Evolutionary conservation across 2,329 filamentous ascomycete genomes (phyloP), one percentile per base, ranked within the genome.

Genomic region (Drechslera avenae): DNA sequence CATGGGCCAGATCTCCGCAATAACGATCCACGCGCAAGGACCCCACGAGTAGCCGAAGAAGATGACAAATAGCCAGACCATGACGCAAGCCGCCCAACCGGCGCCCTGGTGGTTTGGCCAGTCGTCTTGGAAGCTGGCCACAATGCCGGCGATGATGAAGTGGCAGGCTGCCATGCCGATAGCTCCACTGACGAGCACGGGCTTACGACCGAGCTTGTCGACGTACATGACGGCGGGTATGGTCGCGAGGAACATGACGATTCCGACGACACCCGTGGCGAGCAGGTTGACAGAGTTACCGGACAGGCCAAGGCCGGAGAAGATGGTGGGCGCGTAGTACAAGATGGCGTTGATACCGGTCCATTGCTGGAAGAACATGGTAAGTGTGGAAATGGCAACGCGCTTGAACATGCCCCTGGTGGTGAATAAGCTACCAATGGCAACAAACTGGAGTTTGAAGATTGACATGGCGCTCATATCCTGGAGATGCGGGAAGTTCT

Each of bases 31-130:
- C 0, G 85, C 82, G 61, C 84, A 87, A 1, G 87, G 88, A 0
- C 87, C 86, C 88, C 88, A 91, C 0, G 82, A 85, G 67, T 89
- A 90, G 19, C 86, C 88, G 64, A 91, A 91, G 72, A 88, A 83
- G 21, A 89, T 77, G 23, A 89, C 84, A 58, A 89, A 91, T 0
- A 91, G 78, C 87, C 88, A 91, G 8, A 89, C 83, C 82, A 89
- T 87, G 47, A 69, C 78, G 9, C 83, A 86, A 0, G 86, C 82
- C 2, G 77, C 88, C 89, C 89, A 91, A 1, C 87, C 88, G 0
- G 87, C 86, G 0, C 80, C 82, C 2, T 70, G 63, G 49, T 90
- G 80, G 0, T 75, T 67, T 0, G 73, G 67, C 77, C 86, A 91
- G 4, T 77, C 71, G 54, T 83, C 67, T n/a, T 83, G 73, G 63